Percentiles rank a stretch among this genome's conserved stretches.
These are phyloP conservation scores for Viola pubescens DNA, from an alignment of 441 rosid genomes.

Conservation along the genomic window DNA sequence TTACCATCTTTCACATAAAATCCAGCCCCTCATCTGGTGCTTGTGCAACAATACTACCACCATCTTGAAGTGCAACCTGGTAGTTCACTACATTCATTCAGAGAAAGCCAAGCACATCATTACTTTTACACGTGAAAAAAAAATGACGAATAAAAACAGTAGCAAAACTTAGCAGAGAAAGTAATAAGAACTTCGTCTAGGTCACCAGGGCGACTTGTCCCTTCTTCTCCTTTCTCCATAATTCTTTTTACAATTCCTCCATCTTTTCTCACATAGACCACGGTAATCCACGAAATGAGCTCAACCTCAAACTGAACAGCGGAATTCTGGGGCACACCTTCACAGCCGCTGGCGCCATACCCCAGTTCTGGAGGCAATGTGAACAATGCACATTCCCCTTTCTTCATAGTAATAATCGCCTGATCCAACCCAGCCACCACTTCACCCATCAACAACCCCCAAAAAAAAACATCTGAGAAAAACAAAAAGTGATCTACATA, in stretches of 20 bases:
- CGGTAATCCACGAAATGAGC: slow-evolving; percentile 45
- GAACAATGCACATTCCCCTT: slow-evolving; percentile 48
- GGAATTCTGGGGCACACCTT: slow-evolving; percentile 38
- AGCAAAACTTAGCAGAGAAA: slow-evolving; percentile 1
- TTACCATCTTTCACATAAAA: slow-evolving; percentile 56
- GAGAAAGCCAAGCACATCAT: not conserved
- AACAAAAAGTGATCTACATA: not conserved
- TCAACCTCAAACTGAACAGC: slow-evolving; percentile 41
- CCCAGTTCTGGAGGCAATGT: slow-evolving; percentile 44
- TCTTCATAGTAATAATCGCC: slow-evolving; percentile 46
- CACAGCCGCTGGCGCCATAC: slow-evolving; percentile 34
- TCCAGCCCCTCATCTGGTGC: slow-evolving; percentile 38
- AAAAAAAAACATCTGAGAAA: slow-evolving; percentile 5
- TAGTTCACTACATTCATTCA: slow-evolving; percentile 42
- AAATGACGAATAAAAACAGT: not conserved
- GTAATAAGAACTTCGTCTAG: slow-evolving; percentile 64
- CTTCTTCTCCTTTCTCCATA: slow-evolving; percentile 36
- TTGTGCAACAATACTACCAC: slow-evolving; percentile 41
- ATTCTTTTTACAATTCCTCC: slow-evolving; percentile 55
- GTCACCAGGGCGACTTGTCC: slow-evolving; percentile 33
- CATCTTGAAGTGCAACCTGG: slow-evolving; percentile 33
- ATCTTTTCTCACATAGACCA: slow-evolving; percentile 47
- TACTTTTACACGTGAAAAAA: not conserved
- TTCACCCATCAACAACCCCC: slow-evolving; percentile 27
- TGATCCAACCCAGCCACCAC: slow-evolving; percentile 42